phyloP scores from a whole-genome alignment of 129 eudicot genomes.

The Flaveria robusta region DNA sequence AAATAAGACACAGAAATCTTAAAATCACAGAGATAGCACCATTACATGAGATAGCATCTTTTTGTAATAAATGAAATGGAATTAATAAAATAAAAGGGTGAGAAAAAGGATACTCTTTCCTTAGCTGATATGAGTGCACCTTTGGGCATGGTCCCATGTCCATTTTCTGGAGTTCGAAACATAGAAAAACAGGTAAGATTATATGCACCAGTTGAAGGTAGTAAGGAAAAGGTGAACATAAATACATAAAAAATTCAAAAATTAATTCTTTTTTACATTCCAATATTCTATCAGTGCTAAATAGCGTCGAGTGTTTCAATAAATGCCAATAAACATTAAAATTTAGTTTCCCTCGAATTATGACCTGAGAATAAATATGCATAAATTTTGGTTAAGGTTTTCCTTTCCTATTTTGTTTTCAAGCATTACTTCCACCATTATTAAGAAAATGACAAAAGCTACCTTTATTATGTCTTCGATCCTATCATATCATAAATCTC shows the following conservation, averaged over 20 bases:
- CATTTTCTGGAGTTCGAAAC: constrained; percentile 66
- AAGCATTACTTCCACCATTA: no score
- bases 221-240: neutral
- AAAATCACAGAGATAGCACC: neutral
- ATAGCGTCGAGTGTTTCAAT: neutral
- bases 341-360: neutral
- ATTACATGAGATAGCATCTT: neutral
- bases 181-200: neutral
- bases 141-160: constrained; percentile 99
- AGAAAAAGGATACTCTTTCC: constrained; percentile 90
- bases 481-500: neutral
- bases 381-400: neutral
- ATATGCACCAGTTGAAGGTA: neutral
- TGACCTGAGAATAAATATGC: neutral
- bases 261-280: neutral
- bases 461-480: neutral
- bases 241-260: neutral
- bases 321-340: neutral
- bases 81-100: neutral
- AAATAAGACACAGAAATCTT: neutral
- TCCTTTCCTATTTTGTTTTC: neutral
- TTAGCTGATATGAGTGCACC: constrained; percentile 91
- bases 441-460: neutral
- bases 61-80: neutral
- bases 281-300: neutral